Conservation (phyloP, 257 asterid genomes). For the Verbena officinalis region DNA sequence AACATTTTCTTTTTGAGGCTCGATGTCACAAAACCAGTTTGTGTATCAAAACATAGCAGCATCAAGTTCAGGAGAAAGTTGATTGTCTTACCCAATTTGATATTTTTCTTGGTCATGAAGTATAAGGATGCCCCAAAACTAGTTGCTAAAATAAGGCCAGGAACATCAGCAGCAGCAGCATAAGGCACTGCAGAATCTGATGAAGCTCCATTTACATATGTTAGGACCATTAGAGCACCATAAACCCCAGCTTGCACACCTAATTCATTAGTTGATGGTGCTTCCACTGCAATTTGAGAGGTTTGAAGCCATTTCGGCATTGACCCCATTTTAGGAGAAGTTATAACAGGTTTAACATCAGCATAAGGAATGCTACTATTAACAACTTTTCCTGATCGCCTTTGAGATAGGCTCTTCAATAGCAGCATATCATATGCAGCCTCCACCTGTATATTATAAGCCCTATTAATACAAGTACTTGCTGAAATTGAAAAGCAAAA, state of each 20-base stretch:
- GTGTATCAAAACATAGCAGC: background rate
- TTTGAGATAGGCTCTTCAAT: conserved; percentile 85
- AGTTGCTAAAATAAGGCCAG: conserved; percentile 89
- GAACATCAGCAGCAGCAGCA: conserved; percentile 84
- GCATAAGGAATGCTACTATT: conserved; percentile 79
- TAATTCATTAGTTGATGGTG: conserved; percentile 78
- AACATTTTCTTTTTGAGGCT: no score
- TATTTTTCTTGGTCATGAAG: conserved; percentile 94
- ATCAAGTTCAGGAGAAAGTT: conserved; percentile 10
- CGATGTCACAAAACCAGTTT: no score
- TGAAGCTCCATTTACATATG: conserved; percentile 86
- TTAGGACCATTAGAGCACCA: conserved; percentile 90
- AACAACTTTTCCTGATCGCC: conserved; percentile 90
- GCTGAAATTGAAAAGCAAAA: no score
- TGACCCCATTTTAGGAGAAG: conserved; percentile 57
- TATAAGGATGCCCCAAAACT: conserved; percentile 95
- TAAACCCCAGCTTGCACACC: conserved; percentile 98
- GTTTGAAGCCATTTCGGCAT: conserved; percentile 89
- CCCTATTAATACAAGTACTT: conserved; percentile 27
- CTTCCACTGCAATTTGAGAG: conserved; percentile 64
- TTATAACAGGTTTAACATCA: conserved; percentile 81
- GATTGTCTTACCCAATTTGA: conserved; percentile 73
- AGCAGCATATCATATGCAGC: conserved; percentile 98
- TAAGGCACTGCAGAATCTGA: conserved; percentile 52
- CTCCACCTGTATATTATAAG: conserved; percentile 66